A percentile compares a stretch with the other conserved stretches of the same genome.
Evolutionary conservation across 192 early-diverging fungal genomes (phyloP).

Genomic region (Coemansia sp.): DNA sequence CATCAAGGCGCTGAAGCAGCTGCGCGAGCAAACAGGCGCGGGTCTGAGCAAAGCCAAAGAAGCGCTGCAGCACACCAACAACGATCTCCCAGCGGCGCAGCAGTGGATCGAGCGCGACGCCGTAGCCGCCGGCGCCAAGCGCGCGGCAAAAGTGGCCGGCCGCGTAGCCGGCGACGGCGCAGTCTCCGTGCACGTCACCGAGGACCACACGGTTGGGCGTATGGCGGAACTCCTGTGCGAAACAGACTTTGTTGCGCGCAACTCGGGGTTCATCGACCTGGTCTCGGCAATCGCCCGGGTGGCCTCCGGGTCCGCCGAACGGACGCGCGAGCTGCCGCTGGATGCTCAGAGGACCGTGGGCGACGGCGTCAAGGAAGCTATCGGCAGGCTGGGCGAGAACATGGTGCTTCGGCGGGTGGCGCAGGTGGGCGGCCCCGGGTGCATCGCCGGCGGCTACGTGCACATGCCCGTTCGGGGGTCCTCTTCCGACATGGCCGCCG

Average conservation of each 20-base stretch:
- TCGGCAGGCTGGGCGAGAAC: constrained; percentile 90
- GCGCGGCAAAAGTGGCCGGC: constrained; percentile 77
- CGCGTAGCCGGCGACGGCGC: constrained; percentile 79
- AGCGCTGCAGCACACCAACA: constrained; percentile 68
- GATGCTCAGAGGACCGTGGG: neutral
- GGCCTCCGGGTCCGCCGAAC: constrained; percentile 4
- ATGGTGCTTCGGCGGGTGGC: constrained; percentile 71
- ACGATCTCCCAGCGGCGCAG: constrained; percentile 74
- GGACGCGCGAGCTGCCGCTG: neutral
- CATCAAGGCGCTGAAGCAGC: constrained; percentile 62
- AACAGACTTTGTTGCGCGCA: constrained; percentile 94
- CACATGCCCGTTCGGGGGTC: constrained; percentile 59
- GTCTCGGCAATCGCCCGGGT: constrained; percentile 44
- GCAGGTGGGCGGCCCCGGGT: constrained; percentile 17
- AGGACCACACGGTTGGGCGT: constrained; percentile 45
- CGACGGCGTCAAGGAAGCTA: constrained; percentile 64
- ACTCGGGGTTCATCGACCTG: constrained; percentile 71
- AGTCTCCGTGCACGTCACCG: constrained; percentile 53
- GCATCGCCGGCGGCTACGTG: constrained; percentile 63
- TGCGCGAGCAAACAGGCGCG: constrained; percentile 77
- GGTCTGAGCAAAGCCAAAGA: constrained; percentile 85
- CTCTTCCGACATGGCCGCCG: constrained; percentile 44
- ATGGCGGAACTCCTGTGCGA: constrained; percentile 81
- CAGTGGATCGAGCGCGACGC: constrained; percentile 77
- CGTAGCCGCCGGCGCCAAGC: constrained; percentile 64